These are phyloP conservation scores for Metarhizium sp. DNA, from an alignment of 2,329 filamentous ascomycete species.

Conservation along the genomic window DNA sequence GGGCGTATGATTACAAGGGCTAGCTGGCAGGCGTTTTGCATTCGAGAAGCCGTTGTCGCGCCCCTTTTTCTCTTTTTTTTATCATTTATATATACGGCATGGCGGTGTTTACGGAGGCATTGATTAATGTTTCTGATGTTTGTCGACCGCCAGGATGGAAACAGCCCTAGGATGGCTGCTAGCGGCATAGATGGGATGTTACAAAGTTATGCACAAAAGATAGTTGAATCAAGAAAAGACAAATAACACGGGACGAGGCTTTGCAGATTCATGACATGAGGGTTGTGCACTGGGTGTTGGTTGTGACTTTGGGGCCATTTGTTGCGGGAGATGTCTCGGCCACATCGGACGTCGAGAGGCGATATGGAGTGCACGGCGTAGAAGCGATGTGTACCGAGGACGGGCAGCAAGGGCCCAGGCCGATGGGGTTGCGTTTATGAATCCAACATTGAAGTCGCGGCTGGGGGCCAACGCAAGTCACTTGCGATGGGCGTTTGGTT, in stretches of 20 bases:
- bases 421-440: too few relatives aligned
- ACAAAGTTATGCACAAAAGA: conserved; percentile 12
- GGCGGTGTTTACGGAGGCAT: conserved; percentile 5
- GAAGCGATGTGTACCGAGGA: too few relatives aligned
- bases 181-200: conserved; percentile 13
- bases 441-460: too few relatives aligned
- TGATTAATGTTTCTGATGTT: conserved; percentile 1
- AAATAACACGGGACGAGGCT: neutral
- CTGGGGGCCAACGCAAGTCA: too few relatives aligned
- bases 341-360: too few relatives aligned
- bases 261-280: neutral
- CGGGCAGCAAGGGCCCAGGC: too few relatives aligned
- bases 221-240: conserved; percentile 4
- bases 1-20: conserved; percentile 1
- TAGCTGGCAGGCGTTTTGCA: conserved; percentile 6
- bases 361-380: too few relatives aligned
- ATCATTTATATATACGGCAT: conserved; percentile 4
- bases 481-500: too few relatives aligned
- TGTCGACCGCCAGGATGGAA: neutral
- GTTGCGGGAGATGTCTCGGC: too few relatives aligned
- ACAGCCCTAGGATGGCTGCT: neutral
- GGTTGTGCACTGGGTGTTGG: too few relatives aligned
- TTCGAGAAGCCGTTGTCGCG: neutral
- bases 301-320: too few relatives aligned
- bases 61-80: neutral